These are phyloP conservation scores for Rhodotorula kratochvilovae DNA, from an alignment of 768 basidiomycete species.

Conservation along the genomic window DNA sequence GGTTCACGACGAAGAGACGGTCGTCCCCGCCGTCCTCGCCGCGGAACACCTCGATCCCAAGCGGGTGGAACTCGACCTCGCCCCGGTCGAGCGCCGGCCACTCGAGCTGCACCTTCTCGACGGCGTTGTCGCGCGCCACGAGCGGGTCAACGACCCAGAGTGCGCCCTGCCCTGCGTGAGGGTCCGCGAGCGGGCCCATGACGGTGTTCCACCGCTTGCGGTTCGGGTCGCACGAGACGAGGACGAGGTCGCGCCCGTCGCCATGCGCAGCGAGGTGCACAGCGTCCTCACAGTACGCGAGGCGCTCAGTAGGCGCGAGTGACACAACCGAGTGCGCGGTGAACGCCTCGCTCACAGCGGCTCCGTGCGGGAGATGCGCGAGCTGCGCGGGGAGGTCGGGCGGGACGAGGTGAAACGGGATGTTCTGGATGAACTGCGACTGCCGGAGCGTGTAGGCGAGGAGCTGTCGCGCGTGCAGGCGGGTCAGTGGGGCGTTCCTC, in stretches of 20 bases:
- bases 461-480: not conserved
- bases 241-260: slow-evolving; percentile 44
- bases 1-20: slow-evolving; percentile 63
- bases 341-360: not conserved
- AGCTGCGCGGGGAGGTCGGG: not conserved
- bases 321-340: not conserved
- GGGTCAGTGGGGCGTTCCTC: no score
- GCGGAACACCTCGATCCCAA: slow-evolving; percentile 55
- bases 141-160: slow-evolving; percentile 57
- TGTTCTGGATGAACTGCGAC: not conserved
- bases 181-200: slow-evolving; percentile 60
- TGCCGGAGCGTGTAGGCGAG: not conserved
- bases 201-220: slow-evolving; percentile 68
- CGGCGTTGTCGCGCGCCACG: slow-evolving; percentile 12
- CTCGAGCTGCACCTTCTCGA: slow-evolving; percentile 50
- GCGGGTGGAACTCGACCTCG: slow-evolving; percentile 64
- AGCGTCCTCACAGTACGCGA: slow-evolving; percentile 25
- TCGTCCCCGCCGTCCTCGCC: not conserved
- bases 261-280: not conserved
- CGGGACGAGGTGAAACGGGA: not conserved
- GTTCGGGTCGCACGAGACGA: slow-evolving; percentile 56
- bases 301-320: not conserved
- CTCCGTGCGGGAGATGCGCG: not conserved
- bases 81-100: not conserved
- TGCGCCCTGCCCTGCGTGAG: slow-evolving; percentile 55